Evolutionary conservation across 2,329 filamentous ascomycete genomes (phyloP).

Genomic region (Botrytis byssoidea): DNA sequence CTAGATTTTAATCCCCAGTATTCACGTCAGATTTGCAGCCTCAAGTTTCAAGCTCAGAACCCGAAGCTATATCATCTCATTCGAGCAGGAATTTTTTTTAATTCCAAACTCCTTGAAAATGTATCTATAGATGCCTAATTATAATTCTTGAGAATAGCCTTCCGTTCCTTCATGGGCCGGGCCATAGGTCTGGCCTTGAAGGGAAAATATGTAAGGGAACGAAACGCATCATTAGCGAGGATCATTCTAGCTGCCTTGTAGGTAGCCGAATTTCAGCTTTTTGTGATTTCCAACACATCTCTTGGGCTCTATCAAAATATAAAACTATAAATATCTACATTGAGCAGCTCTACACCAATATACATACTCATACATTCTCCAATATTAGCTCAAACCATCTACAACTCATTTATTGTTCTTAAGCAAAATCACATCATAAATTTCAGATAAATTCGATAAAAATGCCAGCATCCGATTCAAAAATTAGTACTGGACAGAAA

Average conservation of each 20-base stretch:
- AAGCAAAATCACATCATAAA: not conserved
- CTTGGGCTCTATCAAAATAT: not conserved
- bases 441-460: not conserved
- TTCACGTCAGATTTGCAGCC: not conserved
- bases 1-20: no score
- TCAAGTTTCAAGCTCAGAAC: not conserved
- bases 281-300: not conserved
- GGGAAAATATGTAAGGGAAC: not conserved
- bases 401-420: not conserved
- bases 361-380: not conserved
- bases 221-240: not conserved
- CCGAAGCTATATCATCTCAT: not conserved
- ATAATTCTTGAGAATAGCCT: not conserved
- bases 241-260: not conserved
- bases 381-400: not conserved
- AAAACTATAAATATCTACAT: not conserved
- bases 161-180: not conserved
- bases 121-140: not conserved
- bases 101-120: not conserved
- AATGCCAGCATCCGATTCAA: not conserved
- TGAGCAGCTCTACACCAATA: accelerated
- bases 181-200: not conserved
- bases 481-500: accelerated
- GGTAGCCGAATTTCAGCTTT: not conserved
- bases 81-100: not conserved